Evolutionary conservation across 331 rosid genomes (phyloP), one percentile per base, ranked within the genome.

Genomic region (Pyracantha coccinea): DNA sequence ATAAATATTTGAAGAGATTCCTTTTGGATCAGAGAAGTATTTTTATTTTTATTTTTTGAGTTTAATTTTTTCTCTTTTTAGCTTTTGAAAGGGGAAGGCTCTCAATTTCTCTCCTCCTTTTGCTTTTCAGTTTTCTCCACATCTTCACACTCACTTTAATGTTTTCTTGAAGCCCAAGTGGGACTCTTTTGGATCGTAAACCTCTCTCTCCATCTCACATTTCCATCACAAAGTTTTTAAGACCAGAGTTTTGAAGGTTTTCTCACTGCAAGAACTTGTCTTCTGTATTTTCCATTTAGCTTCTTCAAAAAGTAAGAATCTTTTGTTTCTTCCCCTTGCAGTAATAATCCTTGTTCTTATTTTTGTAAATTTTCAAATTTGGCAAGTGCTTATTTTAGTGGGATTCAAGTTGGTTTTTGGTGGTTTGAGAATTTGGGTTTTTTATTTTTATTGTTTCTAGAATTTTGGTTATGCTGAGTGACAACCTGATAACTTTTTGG

Each of bases 81-180:
- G 82, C 47, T 41, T 38, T 38, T 38, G 75, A 81, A 73, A 83
- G 68, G 77, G 80, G 75, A 55, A 81, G 89, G 76, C 78, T 72
- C 72, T 9, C 50, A 31, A 27, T 29, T 25, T 75, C 21, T 35
- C 12, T 55, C 32, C 74, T 59, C 76, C 84, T 88, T 93, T 88
- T 83, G 78, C 90, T 85, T 88, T 58, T 84, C 44, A 38, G 44
- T 38, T 38, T 38, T 83, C 83, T 79, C 79, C 80, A 78, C 86
- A 75, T 75, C 91, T 80, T 86, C 86, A 88, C 83, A 78, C 69
- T 78, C 84, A 66, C 92, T 90, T 91, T 86, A 38, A 80, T 82
- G 84, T 83, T 85, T 85, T 64, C 87, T 83, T 86, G 79, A 80
- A 55, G 81, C 81, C 77, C 87, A 87, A 85, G 89, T 87, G 87